Evolutionary conservation across 345 rosid genomes (phyloP), one percentile per base, ranked within the genome.

Genomic region (Conringia planisiliqua): DNA sequence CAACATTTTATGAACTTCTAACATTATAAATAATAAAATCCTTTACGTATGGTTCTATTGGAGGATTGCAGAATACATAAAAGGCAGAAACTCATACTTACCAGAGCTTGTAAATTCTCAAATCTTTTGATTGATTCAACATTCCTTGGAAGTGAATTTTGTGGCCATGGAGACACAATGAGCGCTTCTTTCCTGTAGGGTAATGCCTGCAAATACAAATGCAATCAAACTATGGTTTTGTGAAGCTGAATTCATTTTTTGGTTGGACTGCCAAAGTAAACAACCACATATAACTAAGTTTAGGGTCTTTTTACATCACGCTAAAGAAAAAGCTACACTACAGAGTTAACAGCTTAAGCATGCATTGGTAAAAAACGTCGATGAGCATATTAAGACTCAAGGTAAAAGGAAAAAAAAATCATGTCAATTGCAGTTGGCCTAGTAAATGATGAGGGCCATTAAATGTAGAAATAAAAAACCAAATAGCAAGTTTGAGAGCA

Each of bases 51-150:
- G 32, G 68, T 58, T 38, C 56, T 22, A 40, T 47, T 48, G 57
- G 54, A 55, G 42, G 60, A 52, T 51, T 60, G 48, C 54, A 62
- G 61, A 55, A 48, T 52, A 35, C 6, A 12, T 32, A 18, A 55
- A 22, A 44, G 57, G 40, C 30, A 73, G 64, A 64, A 42, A 26
- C 66, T 57, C 13, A 38, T 65, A 80, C 96, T 85, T 51, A 91
- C 98, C 88, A 94, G 71, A 75, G 93, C 90, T 77, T 91, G 93
- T 54, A 94, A 82, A 75, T 91, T 94, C 78, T 94, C 96, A 82
- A 90, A 94, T 81, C 87, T 83, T 83, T 83, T 91, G 10, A 91
- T 77, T 48, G 89, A 82, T 66, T 65, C 83, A 43, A 72, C 61
- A 73, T 74, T 73, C 71, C 83, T 86, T 16, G 97, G 97, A 78